Evolutionary conservation across 208 protist species (phyloP).

Genomic region (Lotmaria passim): DNA sequence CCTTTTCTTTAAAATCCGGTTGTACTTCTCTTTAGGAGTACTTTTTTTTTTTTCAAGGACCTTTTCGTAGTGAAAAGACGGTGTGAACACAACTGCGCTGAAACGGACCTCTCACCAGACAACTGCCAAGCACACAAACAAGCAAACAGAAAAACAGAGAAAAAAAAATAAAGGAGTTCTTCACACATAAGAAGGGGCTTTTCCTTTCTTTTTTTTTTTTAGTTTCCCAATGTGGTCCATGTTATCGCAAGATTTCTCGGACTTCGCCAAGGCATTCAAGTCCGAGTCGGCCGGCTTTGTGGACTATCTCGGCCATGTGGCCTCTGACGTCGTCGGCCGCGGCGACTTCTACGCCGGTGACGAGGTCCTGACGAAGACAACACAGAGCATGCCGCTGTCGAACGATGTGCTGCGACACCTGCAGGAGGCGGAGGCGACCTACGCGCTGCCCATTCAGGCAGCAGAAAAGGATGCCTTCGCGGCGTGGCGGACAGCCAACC

Average conservation of each 20-base stretch:
- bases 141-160: no score
- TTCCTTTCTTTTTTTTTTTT: not conserved
- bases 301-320: conserved; percentile 51
- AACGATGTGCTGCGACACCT: conserved; percentile 37
- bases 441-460: conserved; percentile 36
- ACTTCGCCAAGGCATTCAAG: conserved; percentile 65
- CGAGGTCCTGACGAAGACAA: conserved; percentile 48
- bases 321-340: conserved; percentile 63
- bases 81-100: no score
- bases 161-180: no score
- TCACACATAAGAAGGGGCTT: no score
- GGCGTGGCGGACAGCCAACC: conserved; percentile 52
- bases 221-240: conserved; percentile 56
- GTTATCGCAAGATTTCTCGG: conserved; percentile 57
- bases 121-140: no score
- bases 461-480: conserved; percentile 47
- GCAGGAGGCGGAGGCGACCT: conserved; percentile 50
- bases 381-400: conserved; percentile 51
- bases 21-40: no score
- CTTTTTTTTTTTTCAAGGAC: no score
- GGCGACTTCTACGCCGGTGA: conserved; percentile 65
- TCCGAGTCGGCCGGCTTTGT: conserved; percentile 66
- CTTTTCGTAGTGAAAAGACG: no score
- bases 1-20: no score
- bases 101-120: no score